These are phyloP conservation scores for Metschnikowia koreensis DNA, from an alignment of 805 yeast genomes.

Conservation along the genomic window DNA sequence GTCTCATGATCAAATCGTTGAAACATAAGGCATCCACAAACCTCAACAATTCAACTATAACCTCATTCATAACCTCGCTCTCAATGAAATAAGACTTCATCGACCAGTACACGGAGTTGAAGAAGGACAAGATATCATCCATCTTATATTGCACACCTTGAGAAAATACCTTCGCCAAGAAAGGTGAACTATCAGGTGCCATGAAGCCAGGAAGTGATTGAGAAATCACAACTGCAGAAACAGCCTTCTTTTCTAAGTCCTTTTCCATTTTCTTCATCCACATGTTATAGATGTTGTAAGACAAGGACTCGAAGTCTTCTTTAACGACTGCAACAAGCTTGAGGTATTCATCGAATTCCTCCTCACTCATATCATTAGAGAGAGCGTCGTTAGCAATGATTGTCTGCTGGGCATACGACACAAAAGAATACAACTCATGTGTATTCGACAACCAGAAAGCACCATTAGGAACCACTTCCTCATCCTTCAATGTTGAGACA, in stretches of 20 bases:
- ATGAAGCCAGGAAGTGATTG: conserved; percentile 96
- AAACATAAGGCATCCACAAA: conserved; percentile 91
- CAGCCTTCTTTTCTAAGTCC: conserved; percentile 83
- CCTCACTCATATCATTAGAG: conserved; percentile 80
- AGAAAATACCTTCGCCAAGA: conserved; percentile 78
- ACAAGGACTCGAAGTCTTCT: conserved; percentile 90
- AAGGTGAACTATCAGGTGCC: conserved; percentile 79
- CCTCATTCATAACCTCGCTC: conserved; percentile 77
- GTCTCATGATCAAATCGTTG: conserved; percentile 92
- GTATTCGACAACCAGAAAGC: conserved; percentile 98
- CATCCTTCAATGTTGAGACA: conserved; percentile 77
- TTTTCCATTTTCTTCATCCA: conserved; percentile 96
- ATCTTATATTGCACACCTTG: conserved; percentile 73
- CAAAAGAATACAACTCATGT: conserved; percentile 92
- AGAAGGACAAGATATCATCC: conserved; percentile 90
- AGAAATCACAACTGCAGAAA: conserved; percentile 91
- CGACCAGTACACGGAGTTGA: conserved; percentile 89
- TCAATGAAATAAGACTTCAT: conserved; percentile 90
- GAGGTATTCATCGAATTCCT: conserved; percentile 86
- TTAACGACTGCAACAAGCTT: conserved; percentile 85
- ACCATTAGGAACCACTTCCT: conserved; percentile 84
- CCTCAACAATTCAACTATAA: conserved; percentile 75
- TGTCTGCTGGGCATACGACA: conserved; percentile 90
- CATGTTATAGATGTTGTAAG: conserved; percentile 90
- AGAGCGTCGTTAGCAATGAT: conserved; percentile 79